Evolutionary conservation across 306 rosid species (phyloP), one percentile per base, ranked within the genome.

Genomic region (Prosopis cineraria): DNA sequence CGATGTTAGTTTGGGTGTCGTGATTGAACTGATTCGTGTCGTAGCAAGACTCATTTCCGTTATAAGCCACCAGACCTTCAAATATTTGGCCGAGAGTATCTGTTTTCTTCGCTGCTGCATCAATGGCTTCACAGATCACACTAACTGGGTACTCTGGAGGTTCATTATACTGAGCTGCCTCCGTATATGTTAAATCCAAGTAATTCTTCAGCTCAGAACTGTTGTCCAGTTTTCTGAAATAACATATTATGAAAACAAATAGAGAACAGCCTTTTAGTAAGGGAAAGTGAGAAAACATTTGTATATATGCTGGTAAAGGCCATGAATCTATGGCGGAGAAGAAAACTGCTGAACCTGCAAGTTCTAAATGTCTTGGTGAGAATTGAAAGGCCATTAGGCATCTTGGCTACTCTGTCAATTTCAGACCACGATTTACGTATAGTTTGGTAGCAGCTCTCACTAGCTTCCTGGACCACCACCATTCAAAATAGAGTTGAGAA

Each of bases 361-460:
- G 88, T 82, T 30, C 72, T 82, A 16, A 89, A 91, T 75, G n/a
- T 81, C 12, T 69, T 62, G 81, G 86, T 80, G 66, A 89, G 84
- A 65, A 79, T 77, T 66, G 83, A 47, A 71, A 82, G 90, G 40
- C 91, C 93, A 56, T 77, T 33, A 36, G 65, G 78, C 70, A 73
- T 52, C 62, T 52, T 73, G 24, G 85, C 89, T 5, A 89, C 48
- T 74, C 58, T 67, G 72, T 89, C 96, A 27, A 89, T 87, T 79
- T 82, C 88, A 10, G 82, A 50, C 93, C 96, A 89, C 10, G 96
- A 91, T 73, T 80, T 66, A 7, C 80, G 74, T 73, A 88, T 84
- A 20, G 83, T 81, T 36, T 85, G 39, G 60, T 86, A 88, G 66
- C 92, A 88, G 10, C 79, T 86, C 81, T 88, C 71, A 65, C 85